Evolutionary conservation across 306 rosid genomes (phyloP).

Genomic region (Sicyos baderoa): DNA sequence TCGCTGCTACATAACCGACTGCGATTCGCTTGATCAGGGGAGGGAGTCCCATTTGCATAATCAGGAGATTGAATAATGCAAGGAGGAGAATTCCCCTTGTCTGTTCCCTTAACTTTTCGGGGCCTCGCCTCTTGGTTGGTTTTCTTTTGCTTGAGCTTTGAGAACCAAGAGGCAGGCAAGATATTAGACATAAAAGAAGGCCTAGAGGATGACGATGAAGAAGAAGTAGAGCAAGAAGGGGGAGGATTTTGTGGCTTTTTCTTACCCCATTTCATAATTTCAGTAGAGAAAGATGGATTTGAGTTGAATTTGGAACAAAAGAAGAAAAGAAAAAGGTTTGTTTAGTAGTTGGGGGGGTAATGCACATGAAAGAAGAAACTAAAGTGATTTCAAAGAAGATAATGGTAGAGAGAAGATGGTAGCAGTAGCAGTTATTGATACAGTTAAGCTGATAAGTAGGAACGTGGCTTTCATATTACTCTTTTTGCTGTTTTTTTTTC

Average conservation of each 20-base stretch:
- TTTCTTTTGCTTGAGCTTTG: constrained; percentile 61
- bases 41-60: background rate
- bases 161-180: constrained; percentile 60
- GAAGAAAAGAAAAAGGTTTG: background rate
- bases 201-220: constrained; percentile 35
- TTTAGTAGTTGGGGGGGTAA: background rate
- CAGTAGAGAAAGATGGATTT: background rate
- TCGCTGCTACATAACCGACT: constrained; percentile 44
- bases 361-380: constrained; percentile 11
- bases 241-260: constrained; percentile 31
- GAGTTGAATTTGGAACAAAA: background rate
- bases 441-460: constrained; percentile 50
- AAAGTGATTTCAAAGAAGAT: constrained; percentile 14
- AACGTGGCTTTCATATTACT: constrained; percentile 57
- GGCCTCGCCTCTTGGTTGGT: constrained; percentile 33
- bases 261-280: constrained; percentile 57
- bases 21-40: constrained; percentile 9
- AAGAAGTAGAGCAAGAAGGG: constrained; percentile 35
- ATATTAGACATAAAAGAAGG: constrained; percentile 54
- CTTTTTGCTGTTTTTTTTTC: constrained; percentile 20
- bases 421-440: constrained; percentile 23
- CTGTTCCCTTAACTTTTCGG: constrained; percentile 29
- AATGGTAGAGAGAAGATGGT: constrained; percentile 8
- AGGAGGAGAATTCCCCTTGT: constrained; percentile 30
- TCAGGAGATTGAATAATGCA: constrained; percentile 15